These are phyloP conservation scores for Beauveria scarabaeidicola DNA, from an alignment of 2,329 filamentous ascomycete species.

Conservation along the genomic window DNA sequence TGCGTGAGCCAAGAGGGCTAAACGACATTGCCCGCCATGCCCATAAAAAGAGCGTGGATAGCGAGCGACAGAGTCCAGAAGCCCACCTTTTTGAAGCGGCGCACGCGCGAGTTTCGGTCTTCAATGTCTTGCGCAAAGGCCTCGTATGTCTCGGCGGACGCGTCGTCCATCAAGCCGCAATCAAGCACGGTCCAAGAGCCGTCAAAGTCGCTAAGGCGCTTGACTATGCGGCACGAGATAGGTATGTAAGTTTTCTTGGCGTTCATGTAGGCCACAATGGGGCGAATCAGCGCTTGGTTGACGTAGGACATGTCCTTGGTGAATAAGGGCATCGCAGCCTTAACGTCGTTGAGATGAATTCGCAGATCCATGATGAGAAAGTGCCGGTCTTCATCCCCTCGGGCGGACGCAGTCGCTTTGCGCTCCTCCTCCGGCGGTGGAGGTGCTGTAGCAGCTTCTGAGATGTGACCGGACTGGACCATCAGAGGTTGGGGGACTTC, in stretches of 20 bases:
- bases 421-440: background rate
- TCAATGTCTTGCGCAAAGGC: slow-evolving; percentile 89
- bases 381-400: slow-evolving; percentile 52
- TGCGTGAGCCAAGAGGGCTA: slow-evolving; percentile 19
- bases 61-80: slow-evolving; percentile 92
- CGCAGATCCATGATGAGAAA: slow-evolving; percentile 90
- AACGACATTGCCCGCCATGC: slow-evolving; percentile 75
- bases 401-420: background rate
- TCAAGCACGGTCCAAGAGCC: slow-evolving; percentile 94
- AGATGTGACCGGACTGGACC: slow-evolving; percentile 25
- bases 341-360: slow-evolving; percentile 92
- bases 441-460: slow-evolving; percentile 20
- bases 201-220: slow-evolving; percentile 81
- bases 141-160: slow-evolving; percentile 87
- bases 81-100: slow-evolving; percentile 89
- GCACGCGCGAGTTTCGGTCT: slow-evolving; percentile 75
- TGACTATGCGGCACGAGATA: slow-evolving; percentile 89
- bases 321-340: slow-evolving; percentile 87
- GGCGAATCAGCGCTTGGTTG: slow-evolving; percentile 88
- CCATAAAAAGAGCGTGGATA: slow-evolving; percentile 88
- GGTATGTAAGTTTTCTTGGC: slow-evolving; percentile 91
- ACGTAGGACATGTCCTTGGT: slow-evolving; percentile 88
- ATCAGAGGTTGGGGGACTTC: slow-evolving; percentile 19
- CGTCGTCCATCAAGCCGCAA: slow-evolving; percentile 86
- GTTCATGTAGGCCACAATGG: slow-evolving; percentile 98